Evolutionary conservation across 2,329 filamentous ascomycete species (phyloP).

Genomic region (Exophiala dermatitidis): DNA sequence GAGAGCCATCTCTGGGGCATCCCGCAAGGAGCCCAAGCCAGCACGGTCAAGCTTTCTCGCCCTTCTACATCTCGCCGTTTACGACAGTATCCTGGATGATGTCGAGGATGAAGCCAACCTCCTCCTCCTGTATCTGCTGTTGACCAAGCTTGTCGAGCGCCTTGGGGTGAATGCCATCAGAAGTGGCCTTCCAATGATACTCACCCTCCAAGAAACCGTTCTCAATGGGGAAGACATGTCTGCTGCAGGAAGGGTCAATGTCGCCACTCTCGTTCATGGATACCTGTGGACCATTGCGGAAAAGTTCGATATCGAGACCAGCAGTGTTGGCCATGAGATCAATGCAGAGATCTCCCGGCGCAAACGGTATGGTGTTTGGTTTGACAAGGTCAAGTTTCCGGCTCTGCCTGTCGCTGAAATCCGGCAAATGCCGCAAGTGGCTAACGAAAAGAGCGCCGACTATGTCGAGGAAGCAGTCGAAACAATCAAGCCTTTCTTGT

Average conservation of each 20-base stretch:
- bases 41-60: constrained; percentile 67
- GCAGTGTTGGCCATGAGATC: constrained; percentile 62
- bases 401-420: constrained; percentile 58
- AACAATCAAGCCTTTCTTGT: constrained; percentile 66
- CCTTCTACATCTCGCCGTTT: constrained; percentile 77
- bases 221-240: constrained; percentile 45
- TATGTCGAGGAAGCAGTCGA: constrained; percentile 50
- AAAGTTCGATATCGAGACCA: constrained; percentile 67
- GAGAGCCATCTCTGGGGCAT: constrained; percentile 62
- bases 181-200: constrained; percentile 78
- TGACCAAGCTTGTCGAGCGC: constrained; percentile 64
- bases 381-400: constrained; percentile 65
- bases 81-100: constrained; percentile 73
- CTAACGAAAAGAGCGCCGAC: constrained; percentile 35
- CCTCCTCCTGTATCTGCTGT: constrained; percentile 66
- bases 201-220: constrained; percentile 80
- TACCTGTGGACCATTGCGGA: constrained; percentile 78
- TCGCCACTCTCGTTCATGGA: constrained; percentile 78
- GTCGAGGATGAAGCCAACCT: constrained; percentile 68
- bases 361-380: constrained; percentile 69
- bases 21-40: constrained; percentile 52
- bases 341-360: constrained; percentile 69
- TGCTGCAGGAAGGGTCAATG: constrained; percentile 60
- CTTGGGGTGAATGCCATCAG: constrained; percentile 76
- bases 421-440: constrained; percentile 38